phyloP scores from a whole-genome alignment of 495 filamentous ascomycete genomes.

The Aspergillus cristatus region DNA sequence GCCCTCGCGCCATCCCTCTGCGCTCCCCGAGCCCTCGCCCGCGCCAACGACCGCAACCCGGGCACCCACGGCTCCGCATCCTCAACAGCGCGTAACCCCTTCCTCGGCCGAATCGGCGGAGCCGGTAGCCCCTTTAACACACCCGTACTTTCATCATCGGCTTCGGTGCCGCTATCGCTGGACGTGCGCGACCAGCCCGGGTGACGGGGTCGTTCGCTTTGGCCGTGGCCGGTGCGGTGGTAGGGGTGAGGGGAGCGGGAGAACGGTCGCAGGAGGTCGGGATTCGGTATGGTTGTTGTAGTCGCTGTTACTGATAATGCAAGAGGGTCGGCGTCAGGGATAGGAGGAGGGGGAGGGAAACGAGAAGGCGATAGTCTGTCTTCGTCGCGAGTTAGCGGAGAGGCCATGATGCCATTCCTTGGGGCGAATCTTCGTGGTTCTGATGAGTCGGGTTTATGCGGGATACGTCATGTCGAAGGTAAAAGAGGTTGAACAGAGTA shows the following conservation, averaged over 20 bases:
- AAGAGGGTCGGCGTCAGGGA: too few relatives aligned
- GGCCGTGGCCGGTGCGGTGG: slow-evolving; percentile 36
- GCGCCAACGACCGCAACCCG: slow-evolving; percentile 22
- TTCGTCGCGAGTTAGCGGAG: slow-evolving; percentile 29
- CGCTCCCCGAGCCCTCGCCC: slow-evolving; percentile 22
- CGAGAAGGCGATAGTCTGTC: slow-evolving; percentile 16
- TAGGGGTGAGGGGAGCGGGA: slow-evolving; percentile 76
- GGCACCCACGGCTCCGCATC: slow-evolving; percentile 30
- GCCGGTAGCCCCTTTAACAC: slow-evolving; percentile 75
- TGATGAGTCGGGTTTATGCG: slow-evolving; percentile 8
- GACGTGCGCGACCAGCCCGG: slow-evolving; percentile 40
- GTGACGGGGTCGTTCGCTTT: slow-evolving; percentile 14
- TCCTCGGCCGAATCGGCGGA: slow-evolving; percentile 57
- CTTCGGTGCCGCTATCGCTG: slow-evolving; percentile 86
- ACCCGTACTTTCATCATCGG: slow-evolving; percentile 69
- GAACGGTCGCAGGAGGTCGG: slow-evolving; percentile 37
- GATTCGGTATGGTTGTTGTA: slow-evolving; percentile 4
- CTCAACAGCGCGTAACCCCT: slow-evolving; percentile 51
- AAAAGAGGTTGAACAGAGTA: slow-evolving; percentile 1
- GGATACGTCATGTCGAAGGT: slow-evolving; percentile 28
- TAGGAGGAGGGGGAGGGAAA: too few relatives aligned
- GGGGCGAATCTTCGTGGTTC: too few relatives aligned
- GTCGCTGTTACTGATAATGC: too few relatives aligned
- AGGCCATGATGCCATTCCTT: slow-evolving; percentile 34
- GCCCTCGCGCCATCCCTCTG: slow-evolving; percentile 28